A percentile compares a stretch with the other conserved stretches of the same genome.
phyloP scores from a whole-genome alignment of 1,284 basidiomycete species.

The Boletus sp. region DNA sequence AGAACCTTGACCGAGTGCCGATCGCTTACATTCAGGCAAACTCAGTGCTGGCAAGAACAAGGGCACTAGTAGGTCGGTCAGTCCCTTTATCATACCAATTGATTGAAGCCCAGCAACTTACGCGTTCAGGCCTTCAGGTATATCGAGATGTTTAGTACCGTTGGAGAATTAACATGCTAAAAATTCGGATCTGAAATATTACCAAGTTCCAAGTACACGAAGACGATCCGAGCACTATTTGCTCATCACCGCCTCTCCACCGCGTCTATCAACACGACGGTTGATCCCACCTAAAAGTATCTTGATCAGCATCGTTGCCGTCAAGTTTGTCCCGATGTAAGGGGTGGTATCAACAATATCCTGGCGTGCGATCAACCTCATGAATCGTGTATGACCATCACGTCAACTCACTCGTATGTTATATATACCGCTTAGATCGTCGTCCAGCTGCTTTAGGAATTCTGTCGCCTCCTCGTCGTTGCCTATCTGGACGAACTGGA shows the following conservation, averaged over 20 bases:
- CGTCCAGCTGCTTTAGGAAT: conserved; percentile 53
- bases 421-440: conserved; percentile 44
- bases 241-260: conserved; percentile 35
- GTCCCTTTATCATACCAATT: too few species aligned
- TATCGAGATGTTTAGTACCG: too few species aligned
- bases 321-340: conserved; percentile 46
- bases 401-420: conserved; percentile 41
- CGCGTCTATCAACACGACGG: conserved; percentile 51
- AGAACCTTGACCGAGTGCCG: too few species aligned
- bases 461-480: conserved; percentile 46
- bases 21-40: too few species aligned
- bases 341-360: conserved; percentile 68
- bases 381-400: not conserved
- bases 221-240: conserved; percentile 6
- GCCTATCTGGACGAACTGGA: conserved; percentile 69
- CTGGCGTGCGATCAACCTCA: conserved; percentile 30
- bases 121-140: too few species aligned
- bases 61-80: too few species aligned
- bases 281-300: conserved; percentile 63
- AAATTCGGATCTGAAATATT: too few species aligned
- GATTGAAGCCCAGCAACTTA: too few species aligned
- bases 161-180: too few species aligned
- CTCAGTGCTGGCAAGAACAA: too few species aligned
- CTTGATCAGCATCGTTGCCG: conserved; percentile 52
- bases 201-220: too few species aligned